phyloP scores from a whole-genome alignment of 78 protist genomes.

The Dictyostelium brefeldianum region DNA sequence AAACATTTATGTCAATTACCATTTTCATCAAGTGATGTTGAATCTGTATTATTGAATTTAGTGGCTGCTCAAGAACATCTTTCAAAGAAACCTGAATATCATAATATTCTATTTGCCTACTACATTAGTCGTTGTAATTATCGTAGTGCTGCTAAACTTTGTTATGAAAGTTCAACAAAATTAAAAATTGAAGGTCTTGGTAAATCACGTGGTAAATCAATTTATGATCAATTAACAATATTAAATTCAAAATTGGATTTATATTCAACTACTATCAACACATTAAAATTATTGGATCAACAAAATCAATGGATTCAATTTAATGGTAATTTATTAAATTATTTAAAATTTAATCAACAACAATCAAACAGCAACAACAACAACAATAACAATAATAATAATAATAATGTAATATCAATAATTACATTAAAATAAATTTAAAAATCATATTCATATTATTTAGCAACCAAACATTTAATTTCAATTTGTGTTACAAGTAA shows the following conservation, averaged over 20 bases:
- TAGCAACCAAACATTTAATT: not conserved
- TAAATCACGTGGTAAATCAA: conserved; percentile 14
- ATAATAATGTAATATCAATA: conserved; percentile 1
- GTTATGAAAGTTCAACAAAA: conserved; percentile 46
- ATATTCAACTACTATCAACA: conserved; percentile 24
- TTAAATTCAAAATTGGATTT: conserved; percentile 13
- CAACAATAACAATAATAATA: not conserved
- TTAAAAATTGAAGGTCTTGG: conserved; percentile 20
- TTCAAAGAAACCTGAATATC: conserved; percentile 44
- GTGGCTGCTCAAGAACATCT: conserved; percentile 48
- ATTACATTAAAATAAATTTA: conserved; percentile 14
- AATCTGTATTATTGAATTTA: not conserved
- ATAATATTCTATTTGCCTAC: conserved; percentile 54
- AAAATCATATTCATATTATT: conserved; percentile 27
- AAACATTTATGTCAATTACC: conserved; percentile 32
- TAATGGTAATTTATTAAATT: conserved; percentile 14
- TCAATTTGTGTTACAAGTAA: not conserved
- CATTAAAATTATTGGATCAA: conserved; percentile 18
- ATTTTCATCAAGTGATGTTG: conserved; percentile 25
- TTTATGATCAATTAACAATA: conserved; percentile 10
- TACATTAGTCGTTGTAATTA: conserved; percentile 69
- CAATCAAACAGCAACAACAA: not conserved
- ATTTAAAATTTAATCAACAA: not conserved
- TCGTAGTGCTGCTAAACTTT: conserved; percentile 31
- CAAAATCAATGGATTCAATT: conserved; percentile 45